Percentiles rank a stretch among this genome's conserved stretches.
These are phyloP conservation scores for Podospora pseudopauciseta DNA, from an alignment of 495 filamentous ascomycete genomes.

Conservation along the genomic window DNA sequence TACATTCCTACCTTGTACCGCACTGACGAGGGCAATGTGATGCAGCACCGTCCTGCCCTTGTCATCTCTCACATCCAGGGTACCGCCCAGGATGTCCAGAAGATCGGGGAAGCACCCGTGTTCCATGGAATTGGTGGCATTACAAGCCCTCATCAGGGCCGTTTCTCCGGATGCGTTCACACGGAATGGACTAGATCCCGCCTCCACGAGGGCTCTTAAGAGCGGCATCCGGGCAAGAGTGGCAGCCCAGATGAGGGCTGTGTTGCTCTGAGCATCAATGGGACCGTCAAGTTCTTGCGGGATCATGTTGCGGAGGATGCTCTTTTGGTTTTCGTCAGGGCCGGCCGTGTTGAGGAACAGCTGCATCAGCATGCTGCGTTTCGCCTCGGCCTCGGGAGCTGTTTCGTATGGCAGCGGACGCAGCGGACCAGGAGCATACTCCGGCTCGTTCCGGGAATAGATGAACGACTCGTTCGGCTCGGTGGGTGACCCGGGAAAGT, in stretches of 20 bases:
- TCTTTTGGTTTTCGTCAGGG: conserved; percentile 47
- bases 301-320: conserved; percentile 55
- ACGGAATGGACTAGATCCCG: conserved; percentile 80
- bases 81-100: conserved; percentile 81
- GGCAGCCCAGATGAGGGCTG: conserved; percentile 94
- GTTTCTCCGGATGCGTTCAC: conserved; percentile 87
- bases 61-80: conserved; percentile 83
- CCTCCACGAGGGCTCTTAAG: conserved; percentile 71
- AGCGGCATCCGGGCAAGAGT: conserved; percentile 83
- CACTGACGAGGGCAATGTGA: conserved; percentile 92
- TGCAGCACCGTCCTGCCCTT: conserved; percentile 89
- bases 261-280: conserved; percentile 80
- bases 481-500: conserved; percentile 63
- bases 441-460: conserved; percentile 54
- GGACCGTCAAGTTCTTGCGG: conserved; percentile 83
- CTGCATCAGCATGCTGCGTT: conserved; percentile 76
- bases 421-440: conserved; percentile 54
- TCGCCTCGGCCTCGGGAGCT: conserved; percentile 64
- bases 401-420: conserved; percentile 66
- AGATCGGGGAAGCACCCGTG: conserved; percentile 75
- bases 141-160: conserved; percentile 81
- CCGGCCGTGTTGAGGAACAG: conserved; percentile 76
- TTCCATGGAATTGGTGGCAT: conserved; percentile 87
- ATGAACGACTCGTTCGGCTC: conserved; percentile 84
- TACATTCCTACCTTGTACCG: conserved; percentile 79